phyloP scores from a whole-genome alignment of 371 early-diverging fungal species.

The Mortierella sp. region DNA sequence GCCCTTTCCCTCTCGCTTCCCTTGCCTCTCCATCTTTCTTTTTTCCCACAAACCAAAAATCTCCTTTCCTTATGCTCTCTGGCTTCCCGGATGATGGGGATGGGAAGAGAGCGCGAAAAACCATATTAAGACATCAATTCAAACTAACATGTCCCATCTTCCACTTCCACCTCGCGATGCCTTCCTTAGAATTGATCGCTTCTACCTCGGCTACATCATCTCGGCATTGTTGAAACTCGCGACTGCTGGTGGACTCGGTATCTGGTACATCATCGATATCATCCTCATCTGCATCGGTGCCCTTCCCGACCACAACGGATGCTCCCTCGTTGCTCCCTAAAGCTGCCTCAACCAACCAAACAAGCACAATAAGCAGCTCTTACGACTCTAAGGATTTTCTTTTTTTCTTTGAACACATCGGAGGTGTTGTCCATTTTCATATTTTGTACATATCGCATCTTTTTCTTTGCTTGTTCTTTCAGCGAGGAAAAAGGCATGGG shows the following conservation, averaged over 20 bases:
- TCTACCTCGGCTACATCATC: conserved; percentile 76
- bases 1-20: not conserved
- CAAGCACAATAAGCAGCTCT: not conserved
- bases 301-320: conserved; percentile 58
- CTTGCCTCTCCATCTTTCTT: not conserved
- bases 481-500: not conserved
- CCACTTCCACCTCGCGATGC: not conserved
- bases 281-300: conserved; percentile 51
- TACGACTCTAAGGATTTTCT: not conserved
- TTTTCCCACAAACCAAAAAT: conserved; percentile 8
- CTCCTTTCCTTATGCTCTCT: not conserved
- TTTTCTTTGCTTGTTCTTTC: not conserved
- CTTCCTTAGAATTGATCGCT: conserved; percentile 66
- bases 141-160: not conserved
- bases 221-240: conserved; percentile 62
- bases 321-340: conserved; percentile 47
- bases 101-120: not conserved
- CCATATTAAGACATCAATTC: not conserved
- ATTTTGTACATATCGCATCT: conserved; percentile 2
- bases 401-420: not conserved
- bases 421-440: not conserved
- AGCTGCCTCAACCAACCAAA: not conserved
- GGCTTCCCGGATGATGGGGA: not conserved
- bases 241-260: conserved; percentile 58
- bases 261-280: conserved; percentile 58